Conservation (phyloP, 306 rosid genomes). For the Morella rubra region DNA sequence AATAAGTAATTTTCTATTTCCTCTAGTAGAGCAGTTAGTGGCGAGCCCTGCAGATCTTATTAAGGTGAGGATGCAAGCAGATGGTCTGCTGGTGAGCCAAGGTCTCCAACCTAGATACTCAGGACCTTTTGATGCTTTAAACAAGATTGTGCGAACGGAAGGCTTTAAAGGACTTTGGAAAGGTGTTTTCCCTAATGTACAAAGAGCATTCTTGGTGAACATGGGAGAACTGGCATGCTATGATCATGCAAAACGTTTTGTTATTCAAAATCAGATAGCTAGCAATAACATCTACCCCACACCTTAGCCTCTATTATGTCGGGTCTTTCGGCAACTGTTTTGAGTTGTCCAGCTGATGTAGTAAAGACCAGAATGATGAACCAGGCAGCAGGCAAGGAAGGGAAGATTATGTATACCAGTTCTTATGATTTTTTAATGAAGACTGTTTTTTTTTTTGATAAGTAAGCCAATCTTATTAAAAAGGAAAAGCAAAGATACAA, state of each 20-base stretch:
- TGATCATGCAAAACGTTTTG: conserved; percentile 75
- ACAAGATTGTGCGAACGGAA: conserved; percentile 60
- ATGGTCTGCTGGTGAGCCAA: conserved; percentile 58
- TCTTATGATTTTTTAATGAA: conserved; percentile 76
- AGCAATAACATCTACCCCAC: conserved; percentile 74
- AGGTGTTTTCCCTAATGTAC: conserved; percentile 80
- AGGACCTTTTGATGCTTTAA: conserved; percentile 69
- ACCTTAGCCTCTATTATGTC: conserved; percentile 75
- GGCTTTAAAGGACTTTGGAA: conserved; percentile 80
- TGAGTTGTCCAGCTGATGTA: conserved; percentile 94
- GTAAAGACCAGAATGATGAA: conserved; percentile 95
- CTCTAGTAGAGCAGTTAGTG: conserved; percentile 58
- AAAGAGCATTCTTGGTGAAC: conserved; percentile 88
- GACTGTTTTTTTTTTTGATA: no score
- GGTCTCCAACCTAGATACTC: conserved; percentile 71
- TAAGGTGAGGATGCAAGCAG: conserved; percentile 96
- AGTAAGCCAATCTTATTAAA: no score
- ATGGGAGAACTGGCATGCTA: conserved; percentile 91
- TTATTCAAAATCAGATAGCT: conserved; percentile 52
- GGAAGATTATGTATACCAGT: conserved; percentile 47
- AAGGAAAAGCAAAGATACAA: no score
- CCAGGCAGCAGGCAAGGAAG: conserved; percentile 49
- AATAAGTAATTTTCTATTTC: conserved; percentile 28
- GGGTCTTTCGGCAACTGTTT: conserved; percentile 69
- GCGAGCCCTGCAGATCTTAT: conserved; percentile 97